Conservation (phyloP, 1,139 yeast genomes). For the Nadsonia starkeyi-henricii region DNA sequence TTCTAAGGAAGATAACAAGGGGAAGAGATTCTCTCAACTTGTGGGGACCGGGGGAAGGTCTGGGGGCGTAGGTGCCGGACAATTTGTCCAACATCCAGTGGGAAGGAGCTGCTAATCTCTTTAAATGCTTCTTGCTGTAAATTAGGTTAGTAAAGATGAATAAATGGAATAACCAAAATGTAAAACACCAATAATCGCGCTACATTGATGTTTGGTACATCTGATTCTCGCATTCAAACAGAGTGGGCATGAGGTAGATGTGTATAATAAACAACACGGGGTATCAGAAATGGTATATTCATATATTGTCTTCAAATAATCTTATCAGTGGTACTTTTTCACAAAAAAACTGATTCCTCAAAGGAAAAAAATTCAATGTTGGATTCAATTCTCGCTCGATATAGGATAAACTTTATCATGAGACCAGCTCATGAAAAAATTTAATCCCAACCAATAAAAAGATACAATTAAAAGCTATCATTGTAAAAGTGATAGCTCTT, state of each 20-base stretch:
- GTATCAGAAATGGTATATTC: neutral
- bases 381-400: neutral
- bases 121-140: slow-evolving; percentile 79
- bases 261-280: neutral
- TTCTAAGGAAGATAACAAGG: slow-evolving; percentile 86
- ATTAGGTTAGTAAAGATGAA: neutral
- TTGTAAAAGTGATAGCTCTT: neutral
- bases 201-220: neutral
- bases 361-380: neutral
- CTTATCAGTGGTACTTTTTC: no score
- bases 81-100: slow-evolving; percentile 99
- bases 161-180: neutral
- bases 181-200: neutral
- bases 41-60: slow-evolving; percentile 99
- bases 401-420: neutral
- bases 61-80: slow-evolving; percentile 99
- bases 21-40: slow-evolving; percentile 98
- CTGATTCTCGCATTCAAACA: neutral
- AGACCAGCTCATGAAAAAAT: neutral
- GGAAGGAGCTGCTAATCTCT: slow-evolving; percentile 98
- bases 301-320: no score
- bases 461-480: neutral
- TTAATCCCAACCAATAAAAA: neutral
- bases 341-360: neutral
- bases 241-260: neutral